Evolutionary conservation across 1,284 basidiomycete species (phyloP), one percentile per base, ranked within the genome.

Genomic region (Fomitopsis pinicola): DNA sequence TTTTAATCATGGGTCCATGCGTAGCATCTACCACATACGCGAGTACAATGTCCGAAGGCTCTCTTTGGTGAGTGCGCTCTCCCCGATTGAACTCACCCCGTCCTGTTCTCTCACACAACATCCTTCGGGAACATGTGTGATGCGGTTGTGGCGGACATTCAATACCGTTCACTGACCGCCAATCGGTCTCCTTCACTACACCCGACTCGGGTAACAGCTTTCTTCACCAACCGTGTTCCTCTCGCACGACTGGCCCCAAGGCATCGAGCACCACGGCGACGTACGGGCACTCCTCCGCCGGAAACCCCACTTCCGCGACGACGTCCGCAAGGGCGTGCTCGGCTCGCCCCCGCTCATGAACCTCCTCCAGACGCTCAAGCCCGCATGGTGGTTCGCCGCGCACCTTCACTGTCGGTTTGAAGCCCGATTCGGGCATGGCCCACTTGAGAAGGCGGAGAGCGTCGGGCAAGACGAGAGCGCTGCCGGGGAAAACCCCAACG

Each of bases 231-330:
- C 88, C 45, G 83, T 98, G 36, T 92, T 98, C 75, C 78, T 99
- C 22, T 97, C 95, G 1, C 97, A 99, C 73, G 97, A 99, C 76
- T 99, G 97, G 97, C 97, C 97, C 0, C 85, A 87, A 55, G 83
- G 83, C 1, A 96, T 99, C 64, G 93, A 91, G 62, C 85, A 87
- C 22, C 82, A 94, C 67, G 96, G 97, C 8, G 83, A 98, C 71
- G 76, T 87, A 1, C 69, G 72, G 3, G 78, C 68, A 17, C 81
- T 99, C 1, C 76, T 98, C 22, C 80, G 85, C 9, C 83, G 83
- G 54, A 99, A 98, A 73, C 86, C 89, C 0, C 95, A 91, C 77
- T 92, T 98, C 73, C 79, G 81, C 30, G 77, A 83, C 30, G 96
- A 99, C 75, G 83, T 91, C 63, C 74, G 83, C 35, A 79, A 79